A percentile compares a stretch with the other conserved stretches of the same genome.
These are phyloP conservation scores for Ogataea salicorniae DNA, from an alignment of 805 yeast species.

Conservation along the genomic window DNA sequence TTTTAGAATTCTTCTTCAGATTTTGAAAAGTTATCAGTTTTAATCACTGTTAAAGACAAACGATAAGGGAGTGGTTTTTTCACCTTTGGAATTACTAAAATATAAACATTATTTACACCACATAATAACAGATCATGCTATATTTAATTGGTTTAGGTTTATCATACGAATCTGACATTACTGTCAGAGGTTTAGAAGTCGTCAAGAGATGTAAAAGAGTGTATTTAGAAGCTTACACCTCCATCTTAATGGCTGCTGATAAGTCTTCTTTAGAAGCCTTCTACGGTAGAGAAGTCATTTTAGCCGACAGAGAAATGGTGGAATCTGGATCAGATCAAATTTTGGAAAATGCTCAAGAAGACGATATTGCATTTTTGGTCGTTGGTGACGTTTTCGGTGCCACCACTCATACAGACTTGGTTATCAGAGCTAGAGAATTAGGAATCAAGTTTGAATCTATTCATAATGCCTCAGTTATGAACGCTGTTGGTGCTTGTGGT, in stretches of 20 bases:
- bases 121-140: constrained; percentile 46
- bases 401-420: constrained; percentile 93
- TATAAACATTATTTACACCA: no score
- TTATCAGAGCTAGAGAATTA: constrained; percentile 83
- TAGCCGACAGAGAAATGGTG: constrained; percentile 94
- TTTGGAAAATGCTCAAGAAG: constrained; percentile 66
- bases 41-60: no score
- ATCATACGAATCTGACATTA: constrained; percentile 83
- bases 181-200: constrained; percentile 87
- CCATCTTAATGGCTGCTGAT: constrained; percentile 91
- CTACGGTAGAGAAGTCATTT: constrained; percentile 76
- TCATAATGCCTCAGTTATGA: constrained; percentile 97
- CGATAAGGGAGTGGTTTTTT: no score
- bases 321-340: constrained; percentile 85
- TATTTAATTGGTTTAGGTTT: constrained; percentile 90
- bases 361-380: constrained; percentile 88
- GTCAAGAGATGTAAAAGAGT: constrained; percentile 82
- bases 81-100: no score
- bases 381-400: constrained; percentile 99
- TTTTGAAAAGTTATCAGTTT: no score
- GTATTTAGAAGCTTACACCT: constrained; percentile 93
- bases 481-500: constrained; percentile 98
- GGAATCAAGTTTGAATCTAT: constrained; percentile 73
- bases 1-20: not conserved
- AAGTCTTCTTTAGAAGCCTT: constrained; percentile 68